These are phyloP conservation scores for Rhodotorula sphaerocarpa DNA, from an alignment of 768 basidiomycete species.

Conservation along the genomic window DNA sequence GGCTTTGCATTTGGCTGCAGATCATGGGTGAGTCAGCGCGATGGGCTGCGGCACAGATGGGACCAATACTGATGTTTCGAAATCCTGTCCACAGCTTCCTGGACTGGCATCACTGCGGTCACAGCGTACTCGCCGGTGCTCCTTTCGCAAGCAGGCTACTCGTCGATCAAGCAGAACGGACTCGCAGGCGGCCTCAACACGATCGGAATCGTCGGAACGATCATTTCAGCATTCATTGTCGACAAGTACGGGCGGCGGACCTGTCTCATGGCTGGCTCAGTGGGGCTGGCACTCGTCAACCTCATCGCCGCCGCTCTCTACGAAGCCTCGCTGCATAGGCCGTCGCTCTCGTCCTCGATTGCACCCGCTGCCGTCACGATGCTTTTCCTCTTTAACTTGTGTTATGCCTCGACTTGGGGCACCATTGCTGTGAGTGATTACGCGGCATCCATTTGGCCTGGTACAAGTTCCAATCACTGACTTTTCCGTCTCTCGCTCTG, in stretches of 20 bases:
- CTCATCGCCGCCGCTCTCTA: slow-evolving; percentile 33
- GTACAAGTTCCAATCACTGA: too few relatives aligned
- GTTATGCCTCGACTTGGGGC: slow-evolving; percentile 38
- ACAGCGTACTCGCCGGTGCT: slow-evolving; percentile 34
- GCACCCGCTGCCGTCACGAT: slow-evolving; percentile 47
- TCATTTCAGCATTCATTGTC: slow-evolving; percentile 24
- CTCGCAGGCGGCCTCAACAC: slow-evolving; percentile 36
- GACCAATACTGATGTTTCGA: neutral
- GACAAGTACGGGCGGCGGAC: slow-evolving; percentile 15
- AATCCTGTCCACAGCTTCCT: neutral
- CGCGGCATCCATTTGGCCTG: too few relatives aligned
- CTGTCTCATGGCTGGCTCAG: slow-evolving; percentile 31
- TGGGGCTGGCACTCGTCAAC: slow-evolving; percentile 14
- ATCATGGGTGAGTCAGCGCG: slow-evolving; percentile 36
- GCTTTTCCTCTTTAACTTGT: slow-evolving; percentile 43
- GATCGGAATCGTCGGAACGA: slow-evolving; percentile 36
- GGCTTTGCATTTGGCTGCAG: slow-evolving; percentile 36
- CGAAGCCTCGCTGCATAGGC: slow-evolving; percentile 27
- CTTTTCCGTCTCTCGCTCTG: too few relatives aligned
- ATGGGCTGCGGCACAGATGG: too few relatives aligned
- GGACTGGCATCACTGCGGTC: slow-evolving; percentile 33
- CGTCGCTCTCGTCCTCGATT: slow-evolving; percentile 14
- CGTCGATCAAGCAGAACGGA: slow-evolving; percentile 32
- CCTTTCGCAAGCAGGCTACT: slow-evolving; percentile 35
- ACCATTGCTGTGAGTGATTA: slow-evolving; percentile 32